Evolutionary conservation across 169 alveolate species (phyloP).

Genomic region (Plasmodium coatneyi): DNA sequence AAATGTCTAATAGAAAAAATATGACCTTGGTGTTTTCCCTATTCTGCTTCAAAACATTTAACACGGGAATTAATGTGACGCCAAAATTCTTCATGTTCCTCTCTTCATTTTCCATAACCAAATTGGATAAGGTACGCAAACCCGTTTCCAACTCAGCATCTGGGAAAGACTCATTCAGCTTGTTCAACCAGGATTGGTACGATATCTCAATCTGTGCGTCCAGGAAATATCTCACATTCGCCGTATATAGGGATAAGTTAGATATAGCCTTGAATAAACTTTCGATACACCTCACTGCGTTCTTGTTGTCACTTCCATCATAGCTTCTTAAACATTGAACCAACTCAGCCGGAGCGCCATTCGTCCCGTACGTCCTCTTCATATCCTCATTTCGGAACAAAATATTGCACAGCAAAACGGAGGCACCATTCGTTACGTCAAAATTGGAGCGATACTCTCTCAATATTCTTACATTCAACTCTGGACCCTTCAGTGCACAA

Average conservation of each 20-base stretch:
- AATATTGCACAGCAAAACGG: slow-evolving; percentile 89
- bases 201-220: slow-evolving; percentile 83
- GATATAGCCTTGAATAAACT: slow-evolving; percentile 90
- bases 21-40: slow-evolving; percentile 88
- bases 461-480: slow-evolving; percentile 84
- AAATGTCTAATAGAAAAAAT: slow-evolving; percentile 87
- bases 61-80: slow-evolving; percentile 86
- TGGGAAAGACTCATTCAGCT: slow-evolving; percentile 83
- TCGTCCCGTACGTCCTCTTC: slow-evolving; percentile 88
- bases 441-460: slow-evolving; percentile 83
- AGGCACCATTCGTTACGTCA: slow-evolving; percentile 91
- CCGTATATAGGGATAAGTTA: slow-evolving; percentile 88
- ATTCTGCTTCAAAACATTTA: slow-evolving; percentile 83
- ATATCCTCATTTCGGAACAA: slow-evolving; percentile 89
- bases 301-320: slow-evolving; percentile 84
- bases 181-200: slow-evolving; percentile 83
- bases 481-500: slow-evolving; percentile 90
- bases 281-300: slow-evolving; percentile 89
- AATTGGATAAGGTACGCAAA: slow-evolving; percentile 89
- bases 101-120: slow-evolving; percentile 91
- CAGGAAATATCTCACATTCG: slow-evolving; percentile 85
- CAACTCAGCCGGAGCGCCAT: slow-evolving; percentile 92
- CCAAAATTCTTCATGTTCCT: slow-evolving; percentile 89
- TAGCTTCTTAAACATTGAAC: slow-evolving; percentile 85
- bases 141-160: slow-evolving; percentile 87